These are phyloP conservation scores for Blastomyces gilchristii DNA, from an alignment of 2,329 filamentous ascomycete species.

Conservation along the genomic window DNA sequence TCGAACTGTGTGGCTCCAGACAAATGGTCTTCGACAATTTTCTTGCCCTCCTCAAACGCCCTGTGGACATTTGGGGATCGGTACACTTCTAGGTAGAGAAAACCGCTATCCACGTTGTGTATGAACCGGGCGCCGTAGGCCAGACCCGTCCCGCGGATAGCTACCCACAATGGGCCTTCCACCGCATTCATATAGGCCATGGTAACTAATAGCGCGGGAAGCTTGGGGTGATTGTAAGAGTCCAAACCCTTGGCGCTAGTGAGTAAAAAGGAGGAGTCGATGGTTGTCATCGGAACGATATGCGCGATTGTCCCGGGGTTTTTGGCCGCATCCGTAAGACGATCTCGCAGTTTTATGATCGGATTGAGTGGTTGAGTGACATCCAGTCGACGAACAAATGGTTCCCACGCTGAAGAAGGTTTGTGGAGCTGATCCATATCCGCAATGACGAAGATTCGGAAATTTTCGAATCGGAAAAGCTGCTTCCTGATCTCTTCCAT, in stretches of 20 bases:
- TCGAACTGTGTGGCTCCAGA: constrained; percentile 64
- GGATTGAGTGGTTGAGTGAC: constrained; percentile 50
- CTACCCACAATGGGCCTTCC: constrained; percentile 89
- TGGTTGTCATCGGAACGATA: constrained; percentile 79
- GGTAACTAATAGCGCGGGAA: constrained; percentile 80
- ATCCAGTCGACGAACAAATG: constrained; percentile 46
- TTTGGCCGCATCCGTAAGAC: constrained; percentile 66
- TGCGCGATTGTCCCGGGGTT: constrained; percentile 65
- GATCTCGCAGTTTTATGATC: constrained; percentile 57
- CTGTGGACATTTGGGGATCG: constrained; percentile 82
- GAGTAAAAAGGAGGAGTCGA: constrained; percentile 83
- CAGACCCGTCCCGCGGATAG: constrained; percentile 82
- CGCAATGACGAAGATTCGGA: constrained; percentile 74
- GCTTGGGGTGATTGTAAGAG: constrained; percentile 62
- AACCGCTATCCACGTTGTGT: constrained; percentile 66
- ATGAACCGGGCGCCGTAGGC: constrained; percentile 80
- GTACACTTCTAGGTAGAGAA: constrained; percentile 76
- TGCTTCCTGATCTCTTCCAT: constrained; percentile 65
- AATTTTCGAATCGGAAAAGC: constrained; percentile 74
- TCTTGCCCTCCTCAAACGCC: constrained; percentile 67
- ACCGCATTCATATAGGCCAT: constrained; percentile 84
- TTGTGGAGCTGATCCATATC: constrained; percentile 63
- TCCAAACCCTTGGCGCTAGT: constrained; percentile 63
- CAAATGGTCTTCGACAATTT: constrained; percentile 64
- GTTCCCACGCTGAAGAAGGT: constrained; percentile 71